Base-by-base conservation (phyloP, 208 protist species). In the Leishmania arabica region DNA sequence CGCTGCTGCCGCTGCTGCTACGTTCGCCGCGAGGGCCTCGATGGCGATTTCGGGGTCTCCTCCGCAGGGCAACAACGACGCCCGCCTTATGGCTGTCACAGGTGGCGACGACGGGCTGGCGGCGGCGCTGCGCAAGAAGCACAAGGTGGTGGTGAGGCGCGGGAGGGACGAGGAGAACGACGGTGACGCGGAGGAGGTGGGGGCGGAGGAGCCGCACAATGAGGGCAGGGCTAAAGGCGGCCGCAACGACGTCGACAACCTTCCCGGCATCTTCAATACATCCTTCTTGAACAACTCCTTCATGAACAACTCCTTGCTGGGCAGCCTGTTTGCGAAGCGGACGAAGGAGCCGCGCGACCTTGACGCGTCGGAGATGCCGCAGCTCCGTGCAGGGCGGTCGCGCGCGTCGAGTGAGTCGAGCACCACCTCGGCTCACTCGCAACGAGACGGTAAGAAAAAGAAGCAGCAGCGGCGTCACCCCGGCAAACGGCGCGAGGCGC, bases 71-170 rank as follows among this genome's bases (percentile, higher is more conserved):
- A 85, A 88, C 85, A 86, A 91, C 81, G 82, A 89, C 27, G 86
- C 79, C 42, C 80, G 82, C 21, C 69, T 95, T 27, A 86, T 93
- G 79, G 84, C 89, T 40, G 24, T 91, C 42, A 73, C 84, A 27
- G 91, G 89, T 77, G 82, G 68, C 79, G 91, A 95, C 78, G 85
- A 89, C 31, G 80, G 79, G 47, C 73, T 95, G 74, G 90, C 88
- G 21, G 88, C 86, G 34, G 31, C 64, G 64, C 88, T 95, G 71
- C 91, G 91, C 56, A 93, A 93, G 82, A 93, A 95, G 85, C 89
- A 93, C 87, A 58, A 88, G 68, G 78, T 95, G 47, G 80, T 75
- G 13, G 81, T 85, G 72, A 83, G 84, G 78, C 77, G 82, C 34
- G 79, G 83, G 2, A 81, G 76, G 69, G 84, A 83, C 11, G 79